Evolutionary conservation across 208 protist species (phyloP).

Genomic region (Leishmania tarentolae): DNA sequence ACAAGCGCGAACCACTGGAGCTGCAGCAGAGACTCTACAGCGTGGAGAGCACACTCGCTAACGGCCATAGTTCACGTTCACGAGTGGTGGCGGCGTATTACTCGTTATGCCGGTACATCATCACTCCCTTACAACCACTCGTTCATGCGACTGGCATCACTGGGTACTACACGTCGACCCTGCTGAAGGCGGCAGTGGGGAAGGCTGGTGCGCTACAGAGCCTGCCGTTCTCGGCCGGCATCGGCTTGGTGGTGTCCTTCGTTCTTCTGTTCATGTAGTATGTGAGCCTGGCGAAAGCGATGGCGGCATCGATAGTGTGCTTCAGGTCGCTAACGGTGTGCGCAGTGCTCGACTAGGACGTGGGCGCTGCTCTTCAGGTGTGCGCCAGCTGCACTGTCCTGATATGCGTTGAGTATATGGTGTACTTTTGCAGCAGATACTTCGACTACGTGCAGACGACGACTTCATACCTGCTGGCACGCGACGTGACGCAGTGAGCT

Average conservation of each 20-base stretch:
- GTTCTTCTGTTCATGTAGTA: slow-evolving; percentile 43
- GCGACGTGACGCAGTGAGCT: slow-evolving; percentile 28
- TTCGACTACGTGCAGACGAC: slow-evolving; percentile 67
- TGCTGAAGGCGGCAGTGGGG: slow-evolving; percentile 30
- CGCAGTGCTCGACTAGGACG: slow-evolving; percentile 36
- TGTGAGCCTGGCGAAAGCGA: slow-evolving; percentile 38
- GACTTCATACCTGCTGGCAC: slow-evolving; percentile 60
- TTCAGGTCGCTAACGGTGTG: slow-evolving; percentile 49
- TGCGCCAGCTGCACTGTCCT: slow-evolving; percentile 52
- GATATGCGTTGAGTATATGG: slow-evolving; percentile 53
- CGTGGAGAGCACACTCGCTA: slow-evolving; percentile 15
- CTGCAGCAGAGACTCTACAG: slow-evolving; percentile 27
- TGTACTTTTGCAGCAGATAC: slow-evolving; percentile 58
- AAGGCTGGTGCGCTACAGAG: slow-evolving; percentile 33
- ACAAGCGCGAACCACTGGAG: background rate
- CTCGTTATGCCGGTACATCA: slow-evolving; percentile 8
- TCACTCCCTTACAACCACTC: background rate
- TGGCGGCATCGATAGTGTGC: slow-evolving; percentile 36
- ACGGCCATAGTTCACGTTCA: slow-evolving; percentile 9
- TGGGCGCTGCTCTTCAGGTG: slow-evolving; percentile 52
- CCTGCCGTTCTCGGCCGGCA: slow-evolving; percentile 50
- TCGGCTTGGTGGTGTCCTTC: slow-evolving; percentile 44
- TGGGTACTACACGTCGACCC: slow-evolving; percentile 28
- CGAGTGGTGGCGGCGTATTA: slow-evolving; percentile 27
- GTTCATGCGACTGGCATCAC: background rate